Evolutionary conservation across 352 stramenopile genomes (phyloP).

Genomic region (Pythium aquatile): DNA sequence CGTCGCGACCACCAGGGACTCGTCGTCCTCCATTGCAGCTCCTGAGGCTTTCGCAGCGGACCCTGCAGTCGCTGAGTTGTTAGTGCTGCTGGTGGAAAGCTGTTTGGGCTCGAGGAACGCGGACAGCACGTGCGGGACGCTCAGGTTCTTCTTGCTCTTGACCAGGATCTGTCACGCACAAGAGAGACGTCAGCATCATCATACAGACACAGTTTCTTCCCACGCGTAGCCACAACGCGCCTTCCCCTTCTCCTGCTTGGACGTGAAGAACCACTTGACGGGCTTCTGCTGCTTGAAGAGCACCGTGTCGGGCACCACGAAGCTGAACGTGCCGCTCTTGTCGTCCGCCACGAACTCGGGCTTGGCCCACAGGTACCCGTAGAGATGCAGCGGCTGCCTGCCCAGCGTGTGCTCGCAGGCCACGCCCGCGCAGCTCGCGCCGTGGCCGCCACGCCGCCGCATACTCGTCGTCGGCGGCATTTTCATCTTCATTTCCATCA

Average conservation of each 20-base stretch:
- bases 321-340: constrained; percentile 34
- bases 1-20: constrained; percentile 48
- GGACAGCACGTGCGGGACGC: constrained; percentile 42
- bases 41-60: not conserved
- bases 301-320: constrained; percentile 63
- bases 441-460: constrained; percentile 13
- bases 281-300: constrained; percentile 72
- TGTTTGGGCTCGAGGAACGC: constrained; percentile 42
- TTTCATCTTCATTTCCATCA: not conserved
- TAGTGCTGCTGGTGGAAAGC: constrained; percentile 1
- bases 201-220: not conserved
- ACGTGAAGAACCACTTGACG: constrained; percentile 72
- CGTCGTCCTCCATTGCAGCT: constrained; percentile 11
- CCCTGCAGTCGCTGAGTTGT: not conserved
- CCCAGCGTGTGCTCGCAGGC: constrained; percentile 63
- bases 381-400: constrained; percentile 62
- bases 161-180: constrained; percentile 45
- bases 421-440: constrained; percentile 54
- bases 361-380: constrained; percentile 60
- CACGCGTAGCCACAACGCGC: constrained; percentile 20
- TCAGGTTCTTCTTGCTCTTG: constrained; percentile 64
- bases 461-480: constrained; percentile 1
- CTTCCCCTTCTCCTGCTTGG: constrained; percentile 65
- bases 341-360: constrained; percentile 25
- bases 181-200: not conserved